These are phyloP conservation scores for Epichloe gansuensis DNA, from an alignment of 2,329 filamentous ascomycete genomes.

Conservation along the genomic window DNA sequence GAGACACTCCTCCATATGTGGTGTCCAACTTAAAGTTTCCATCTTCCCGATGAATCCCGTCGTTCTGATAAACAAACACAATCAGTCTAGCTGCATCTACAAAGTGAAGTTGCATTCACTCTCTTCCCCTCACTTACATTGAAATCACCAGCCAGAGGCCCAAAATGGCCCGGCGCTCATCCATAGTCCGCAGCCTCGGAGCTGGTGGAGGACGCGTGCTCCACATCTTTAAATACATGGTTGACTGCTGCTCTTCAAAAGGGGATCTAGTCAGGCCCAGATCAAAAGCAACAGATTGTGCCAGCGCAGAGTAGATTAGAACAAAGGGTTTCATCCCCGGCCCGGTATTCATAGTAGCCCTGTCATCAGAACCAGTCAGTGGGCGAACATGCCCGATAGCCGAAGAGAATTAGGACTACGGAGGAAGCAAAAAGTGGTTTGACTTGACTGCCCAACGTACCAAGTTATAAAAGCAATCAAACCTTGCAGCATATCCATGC, in stretches of 20 bases:
- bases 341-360: slow-evolving; percentile 26
- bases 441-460: background rate
- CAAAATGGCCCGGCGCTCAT: slow-evolving; percentile 37
- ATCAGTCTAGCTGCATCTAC: background rate
- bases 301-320: slow-evolving; percentile 30
- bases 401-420: too few species aligned
- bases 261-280: slow-evolving; percentile 30
- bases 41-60: slow-evolving; percentile 31
- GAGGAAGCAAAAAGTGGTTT: too few species aligned
- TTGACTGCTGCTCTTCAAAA: slow-evolving; percentile 23
- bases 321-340: slow-evolving; percentile 30
- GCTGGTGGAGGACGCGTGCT: slow-evolving; percentile 14
- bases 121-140: slow-evolving; percentile 14
- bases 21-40: slow-evolving; percentile 43
- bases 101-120: too few species aligned
- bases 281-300: slow-evolving; percentile 31
- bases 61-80: slow-evolving; percentile 13
- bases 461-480: slow-evolving; percentile 22
- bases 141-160: slow-evolving; percentile 32
- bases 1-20: slow-evolving; percentile 46
- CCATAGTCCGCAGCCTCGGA: slow-evolving; percentile 28
- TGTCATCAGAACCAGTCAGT: slow-evolving; percentile 8
- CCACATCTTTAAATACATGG: slow-evolving; percentile 25
- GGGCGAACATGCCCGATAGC: too few species aligned
- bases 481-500: slow-evolving; percentile 39